Conservation (phyloP, 345 rosid genomes). For the Theobroma cacao region DNA sequence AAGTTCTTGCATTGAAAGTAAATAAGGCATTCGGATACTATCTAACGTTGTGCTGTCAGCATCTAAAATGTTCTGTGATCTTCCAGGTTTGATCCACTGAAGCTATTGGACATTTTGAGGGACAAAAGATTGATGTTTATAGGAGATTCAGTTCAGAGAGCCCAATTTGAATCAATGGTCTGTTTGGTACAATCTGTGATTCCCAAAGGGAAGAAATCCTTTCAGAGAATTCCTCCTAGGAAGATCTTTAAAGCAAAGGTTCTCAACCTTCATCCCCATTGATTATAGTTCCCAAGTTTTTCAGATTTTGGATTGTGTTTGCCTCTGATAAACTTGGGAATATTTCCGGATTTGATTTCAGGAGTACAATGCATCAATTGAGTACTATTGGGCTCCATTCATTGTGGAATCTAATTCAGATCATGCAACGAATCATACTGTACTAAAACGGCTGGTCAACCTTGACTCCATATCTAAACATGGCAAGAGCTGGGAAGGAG, state of each 20-base stretch:
- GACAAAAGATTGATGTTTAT: constrained; percentile 79
- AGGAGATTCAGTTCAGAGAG: constrained; percentile 92
- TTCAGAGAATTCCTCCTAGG: constrained; percentile 78
- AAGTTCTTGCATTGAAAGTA: no score
- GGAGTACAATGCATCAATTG: constrained; percentile 78
- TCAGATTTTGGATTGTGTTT: no score
- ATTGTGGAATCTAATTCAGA: constrained; percentile 87
- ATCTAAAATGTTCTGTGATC: constrained; percentile 9
- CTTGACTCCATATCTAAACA: constrained; percentile 82
- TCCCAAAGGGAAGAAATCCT: constrained; percentile 64
- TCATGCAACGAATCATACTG: constrained; percentile 88
- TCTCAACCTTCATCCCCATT: not conserved
- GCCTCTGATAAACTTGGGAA: no score
- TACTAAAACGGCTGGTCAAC: constrained; percentile 65
- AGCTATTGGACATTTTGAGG: constrained; percentile 71
- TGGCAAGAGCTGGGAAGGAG: constrained; percentile 74
- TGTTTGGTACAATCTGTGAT: constrained; percentile 80
- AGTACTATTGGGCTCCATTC: constrained; percentile 97
- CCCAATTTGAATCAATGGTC: constrained; percentile 87
- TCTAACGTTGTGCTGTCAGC: not conserved
- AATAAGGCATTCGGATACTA: not conserved
- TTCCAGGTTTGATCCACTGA: constrained; percentile 71
- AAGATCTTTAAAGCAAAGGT: constrained; percentile 87
- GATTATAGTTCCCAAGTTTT: not conserved
- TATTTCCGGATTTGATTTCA: constrained; percentile 21